phyloP scores from a whole-genome alignment of 495 filamentous ascomycete species.

The Penicillium silybi region DNA sequence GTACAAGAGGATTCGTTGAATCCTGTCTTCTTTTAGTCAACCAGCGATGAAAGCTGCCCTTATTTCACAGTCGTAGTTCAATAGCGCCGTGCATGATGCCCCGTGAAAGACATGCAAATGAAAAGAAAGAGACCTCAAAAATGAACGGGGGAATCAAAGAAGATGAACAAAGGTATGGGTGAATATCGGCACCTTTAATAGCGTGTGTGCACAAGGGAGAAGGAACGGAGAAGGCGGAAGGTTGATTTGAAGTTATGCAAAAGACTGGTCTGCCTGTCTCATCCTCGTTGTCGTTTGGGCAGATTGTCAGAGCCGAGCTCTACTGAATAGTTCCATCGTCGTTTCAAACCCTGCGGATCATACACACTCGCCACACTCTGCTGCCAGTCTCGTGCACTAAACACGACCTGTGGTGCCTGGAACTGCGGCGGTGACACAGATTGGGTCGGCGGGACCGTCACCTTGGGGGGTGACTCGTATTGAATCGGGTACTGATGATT shows the following conservation, averaged over 20 bases:
- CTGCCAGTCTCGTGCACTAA: conserved; percentile 96
- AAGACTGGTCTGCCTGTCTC: not conserved
- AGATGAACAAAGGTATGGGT: not conserved
- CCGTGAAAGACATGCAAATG: not conserved
- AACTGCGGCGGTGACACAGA: conserved; percentile 53
- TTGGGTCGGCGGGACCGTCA: conserved; percentile 37
- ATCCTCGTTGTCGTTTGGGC: conserved; percentile 36
- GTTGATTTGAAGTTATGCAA: not conserved
- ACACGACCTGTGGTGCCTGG: conserved; percentile 58
- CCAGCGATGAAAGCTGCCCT: not conserved
- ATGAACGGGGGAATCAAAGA: not conserved
- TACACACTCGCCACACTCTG: conserved; percentile 89
- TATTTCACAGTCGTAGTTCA: not conserved
- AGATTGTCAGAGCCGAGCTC: conserved; percentile 31
- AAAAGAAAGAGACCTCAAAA: not conserved
- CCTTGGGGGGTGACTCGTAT: conserved; percentile 33
- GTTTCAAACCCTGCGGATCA: conserved; percentile 69
- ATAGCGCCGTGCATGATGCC: not conserved
- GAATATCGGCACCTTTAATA: not conserved
- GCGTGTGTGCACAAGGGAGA: not conserved
- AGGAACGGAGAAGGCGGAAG: not conserved
- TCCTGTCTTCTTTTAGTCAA: conserved; percentile 6
- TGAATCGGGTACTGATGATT: conserved; percentile 37
- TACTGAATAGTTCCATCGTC: conserved; percentile 58
- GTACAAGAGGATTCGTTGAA: conserved; percentile 6